Evolutionary conservation across 169 alveolate genomes (phyloP).

Genomic region (Plasmodium blacklocki): DNA sequence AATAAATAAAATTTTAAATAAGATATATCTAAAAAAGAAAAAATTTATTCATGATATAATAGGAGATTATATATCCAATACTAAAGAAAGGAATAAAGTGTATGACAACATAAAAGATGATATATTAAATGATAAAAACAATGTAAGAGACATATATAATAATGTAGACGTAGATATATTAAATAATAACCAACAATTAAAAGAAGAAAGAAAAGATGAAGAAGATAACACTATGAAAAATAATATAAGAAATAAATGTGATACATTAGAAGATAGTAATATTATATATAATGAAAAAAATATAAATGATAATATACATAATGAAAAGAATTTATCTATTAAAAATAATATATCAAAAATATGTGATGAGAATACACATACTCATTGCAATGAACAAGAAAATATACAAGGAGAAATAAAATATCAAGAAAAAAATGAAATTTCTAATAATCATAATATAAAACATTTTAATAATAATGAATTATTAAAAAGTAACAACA

Average conservation of each 20-base stretch:
- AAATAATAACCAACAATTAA: background rate
- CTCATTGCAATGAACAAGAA: background rate
- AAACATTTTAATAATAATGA: background rate
- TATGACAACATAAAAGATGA: background rate
- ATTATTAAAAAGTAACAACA: background rate
- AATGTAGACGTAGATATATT: background rate
- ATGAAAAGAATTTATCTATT: background rate
- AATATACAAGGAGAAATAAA: background rate
- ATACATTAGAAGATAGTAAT: background rate
- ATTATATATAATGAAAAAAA: background rate
- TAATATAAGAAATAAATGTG: background rate
- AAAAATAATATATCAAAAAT: no score
- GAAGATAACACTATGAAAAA: background rate
- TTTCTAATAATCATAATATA: background rate
- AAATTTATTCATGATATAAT: background rate
- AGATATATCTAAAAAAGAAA: constrained; percentile 21
- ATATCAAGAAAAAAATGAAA: background rate
- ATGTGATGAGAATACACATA: background rate
- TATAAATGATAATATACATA: background rate
- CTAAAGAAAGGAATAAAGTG: background rate
- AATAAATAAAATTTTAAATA: constrained; percentile 25
- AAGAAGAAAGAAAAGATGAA: background rate
- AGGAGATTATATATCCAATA: background rate
- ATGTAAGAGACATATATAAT: background rate
- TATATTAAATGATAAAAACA: background rate